Conservation (phyloP, 192 early-diverging fungal species). For the Rhizophagus clarus region DNA sequence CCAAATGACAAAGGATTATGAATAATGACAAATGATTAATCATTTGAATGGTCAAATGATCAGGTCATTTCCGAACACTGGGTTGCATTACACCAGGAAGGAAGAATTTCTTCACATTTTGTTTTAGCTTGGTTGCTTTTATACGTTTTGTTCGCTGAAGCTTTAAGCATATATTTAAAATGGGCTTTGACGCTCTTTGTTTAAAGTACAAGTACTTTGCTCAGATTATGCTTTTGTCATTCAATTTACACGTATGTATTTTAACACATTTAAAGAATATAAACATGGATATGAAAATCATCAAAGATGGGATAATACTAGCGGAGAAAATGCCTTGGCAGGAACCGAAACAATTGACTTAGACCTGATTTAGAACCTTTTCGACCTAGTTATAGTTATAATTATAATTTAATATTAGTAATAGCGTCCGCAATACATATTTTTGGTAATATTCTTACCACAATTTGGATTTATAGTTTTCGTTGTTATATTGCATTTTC, state of each 20-base stretch:
- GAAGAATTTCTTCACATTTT: constrained; percentile 33
- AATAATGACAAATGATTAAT: no score
- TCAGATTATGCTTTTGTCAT: constrained; percentile 39
- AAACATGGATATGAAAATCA: background rate
- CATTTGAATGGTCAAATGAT: no score
- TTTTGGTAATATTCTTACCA: constrained; percentile 44
- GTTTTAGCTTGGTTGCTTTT: constrained; percentile 36
- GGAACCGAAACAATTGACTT: background rate
- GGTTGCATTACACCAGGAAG: constrained; percentile 38
- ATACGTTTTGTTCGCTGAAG: constrained; percentile 32
- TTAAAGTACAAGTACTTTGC: constrained; percentile 44
- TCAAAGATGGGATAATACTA: background rate
- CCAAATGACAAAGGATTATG: no score
- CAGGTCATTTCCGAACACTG: no score
- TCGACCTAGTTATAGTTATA: constrained; percentile 29
- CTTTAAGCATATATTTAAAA: constrained; percentile 34
- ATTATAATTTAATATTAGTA: constrained; percentile 34
- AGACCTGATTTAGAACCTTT: background rate
- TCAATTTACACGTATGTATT: constrained; percentile 36
- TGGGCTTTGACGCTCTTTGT: constrained; percentile 45
- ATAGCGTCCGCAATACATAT: constrained; percentile 39
- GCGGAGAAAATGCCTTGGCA: background rate
- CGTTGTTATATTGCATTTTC: constrained; percentile 3
- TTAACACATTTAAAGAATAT: constrained; percentile 36
- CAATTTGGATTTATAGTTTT: constrained; percentile 34